These are phyloP conservation scores for Ophiostoma triangulosporum DNA, from an alignment of 2,329 filamentous ascomycete species.

Conservation along the genomic window DNA sequence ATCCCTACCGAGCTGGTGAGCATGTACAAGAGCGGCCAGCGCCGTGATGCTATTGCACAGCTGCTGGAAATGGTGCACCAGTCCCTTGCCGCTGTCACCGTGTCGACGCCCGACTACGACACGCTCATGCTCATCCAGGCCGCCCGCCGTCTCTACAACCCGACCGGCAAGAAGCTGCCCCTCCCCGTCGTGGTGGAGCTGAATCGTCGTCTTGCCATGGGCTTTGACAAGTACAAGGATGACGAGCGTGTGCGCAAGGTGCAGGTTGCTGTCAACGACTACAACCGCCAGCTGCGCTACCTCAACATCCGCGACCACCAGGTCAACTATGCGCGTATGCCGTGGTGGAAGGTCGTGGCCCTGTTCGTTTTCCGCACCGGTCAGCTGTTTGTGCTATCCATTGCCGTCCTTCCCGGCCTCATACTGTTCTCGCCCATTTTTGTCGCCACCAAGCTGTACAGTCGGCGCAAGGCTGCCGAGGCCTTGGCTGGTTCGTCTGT, in stretches of 20 bases:
- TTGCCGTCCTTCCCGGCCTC: slow-evolving; percentile 75
- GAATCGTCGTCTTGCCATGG: slow-evolving; percentile 78
- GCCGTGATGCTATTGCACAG: slow-evolving; percentile 74
- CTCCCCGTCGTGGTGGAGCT: slow-evolving; percentile 88
- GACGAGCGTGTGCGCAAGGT: slow-evolving; percentile 70
- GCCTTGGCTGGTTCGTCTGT: slow-evolving; percentile 76
- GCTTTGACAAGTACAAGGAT: slow-evolving; percentile 85
- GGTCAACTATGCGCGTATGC: slow-evolving; percentile 80
- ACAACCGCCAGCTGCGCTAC: slow-evolving; percentile 76
- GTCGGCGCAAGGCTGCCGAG: slow-evolving; percentile 66
- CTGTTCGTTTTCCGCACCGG: slow-evolving; percentile 66
- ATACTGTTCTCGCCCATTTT: slow-evolving; percentile 83
- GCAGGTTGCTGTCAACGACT: slow-evolving; percentile 62
- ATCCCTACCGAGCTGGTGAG: slow-evolving; percentile 71
- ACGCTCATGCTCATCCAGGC: slow-evolving; percentile 96
- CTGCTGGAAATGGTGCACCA: slow-evolving; percentile 80
- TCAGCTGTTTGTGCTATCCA: slow-evolving; percentile 63
- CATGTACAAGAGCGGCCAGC: slow-evolving; percentile 70
- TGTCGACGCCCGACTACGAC: slow-evolving; percentile 86
- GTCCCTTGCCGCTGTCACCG: slow-evolving; percentile 73
- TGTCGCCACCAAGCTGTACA: slow-evolving; percentile 70
- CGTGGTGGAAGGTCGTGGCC: slow-evolving; percentile 59
- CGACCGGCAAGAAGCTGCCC: slow-evolving; percentile 84
- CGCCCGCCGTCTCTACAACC: slow-evolving; percentile 83
- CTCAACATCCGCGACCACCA: slow-evolving; percentile 88